Evolutionary conservation across 306 rosid species (phyloP).

Genomic region (Abrus pulchellus): DNA sequence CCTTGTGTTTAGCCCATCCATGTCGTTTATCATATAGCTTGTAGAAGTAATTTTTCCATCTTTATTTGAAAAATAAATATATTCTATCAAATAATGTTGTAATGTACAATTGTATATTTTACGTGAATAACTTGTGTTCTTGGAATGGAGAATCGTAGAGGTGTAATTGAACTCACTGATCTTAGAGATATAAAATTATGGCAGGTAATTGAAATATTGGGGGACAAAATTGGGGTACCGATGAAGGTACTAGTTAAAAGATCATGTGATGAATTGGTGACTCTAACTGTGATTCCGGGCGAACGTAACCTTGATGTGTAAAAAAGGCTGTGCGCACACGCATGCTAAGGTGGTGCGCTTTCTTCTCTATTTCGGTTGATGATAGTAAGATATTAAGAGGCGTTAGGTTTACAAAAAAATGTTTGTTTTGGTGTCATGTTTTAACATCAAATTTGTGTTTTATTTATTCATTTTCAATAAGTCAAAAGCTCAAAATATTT

Average conservation of each 20-base stretch:
- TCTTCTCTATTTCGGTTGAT: neutral
- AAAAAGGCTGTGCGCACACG: neutral
- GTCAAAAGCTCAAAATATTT: too few species aligned
- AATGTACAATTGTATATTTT: neutral
- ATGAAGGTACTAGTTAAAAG: conserved; percentile 64
- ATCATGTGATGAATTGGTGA: conserved; percentile 47
- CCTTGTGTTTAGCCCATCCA: too few species aligned
- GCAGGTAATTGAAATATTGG: conserved; percentile 75
- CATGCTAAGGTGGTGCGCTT: neutral
- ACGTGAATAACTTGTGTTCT: neutral
- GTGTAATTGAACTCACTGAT: neutral
- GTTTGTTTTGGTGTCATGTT: too few species aligned
- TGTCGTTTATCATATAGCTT: too few species aligned
- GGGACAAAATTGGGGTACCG: conserved; percentile 66
- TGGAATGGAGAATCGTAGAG: neutral
- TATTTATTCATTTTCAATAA: too few species aligned
- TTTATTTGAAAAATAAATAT: neutral
- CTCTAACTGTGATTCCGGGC: conserved; percentile 66
- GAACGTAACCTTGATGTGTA: conserved; percentile 62
- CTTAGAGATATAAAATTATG: neutral
- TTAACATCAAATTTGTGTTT: too few species aligned
- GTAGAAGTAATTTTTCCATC: too few species aligned
- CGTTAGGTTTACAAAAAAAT: too few species aligned
- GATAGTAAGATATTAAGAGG: too few species aligned
- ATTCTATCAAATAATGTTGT: neutral